Evolutionary conservation across 1,284 basidiomycete genomes (phyloP).

Genomic region (Sporisorium exsertum): DNA sequence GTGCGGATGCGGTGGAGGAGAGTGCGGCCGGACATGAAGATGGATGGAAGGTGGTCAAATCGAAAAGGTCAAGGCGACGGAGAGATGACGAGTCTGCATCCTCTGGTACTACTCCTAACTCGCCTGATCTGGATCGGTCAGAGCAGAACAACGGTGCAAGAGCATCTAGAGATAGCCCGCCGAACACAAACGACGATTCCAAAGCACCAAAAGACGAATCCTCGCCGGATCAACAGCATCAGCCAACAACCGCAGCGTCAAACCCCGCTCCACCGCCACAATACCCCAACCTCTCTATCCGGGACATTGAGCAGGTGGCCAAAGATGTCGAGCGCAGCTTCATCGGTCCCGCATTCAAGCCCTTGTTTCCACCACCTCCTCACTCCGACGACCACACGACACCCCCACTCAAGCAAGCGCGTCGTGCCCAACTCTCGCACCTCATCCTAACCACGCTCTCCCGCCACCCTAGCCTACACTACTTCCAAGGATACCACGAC

Average conservation of each 20-base stretch:
- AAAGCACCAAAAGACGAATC: not conserved
- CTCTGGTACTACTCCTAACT: not conserved
- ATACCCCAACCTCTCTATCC: conserved; percentile 23
- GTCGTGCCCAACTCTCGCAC: conserved; percentile 50
- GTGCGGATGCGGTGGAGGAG: not conserved
- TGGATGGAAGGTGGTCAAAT: conserved; percentile 41
- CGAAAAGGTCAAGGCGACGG: conserved; percentile 27
- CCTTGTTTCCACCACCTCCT: not conserved
- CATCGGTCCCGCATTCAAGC: conserved; percentile 45
- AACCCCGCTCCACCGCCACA: not conserved
- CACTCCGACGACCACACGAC: not conserved
- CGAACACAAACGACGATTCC: not conserved
- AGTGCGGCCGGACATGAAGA: not conserved
- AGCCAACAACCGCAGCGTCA: not conserved
- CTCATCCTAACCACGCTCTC: conserved; percentile 77
- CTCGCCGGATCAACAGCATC: not conserved
- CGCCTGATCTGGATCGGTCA: not conserved
- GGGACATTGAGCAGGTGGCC: conserved; percentile 62
- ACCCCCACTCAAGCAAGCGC: not conserved
- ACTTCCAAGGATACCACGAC: conserved; percentile 91
- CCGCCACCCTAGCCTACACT: conserved; percentile 78
- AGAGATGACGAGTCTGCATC: conserved; percentile 3
- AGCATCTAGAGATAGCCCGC: not conserved
- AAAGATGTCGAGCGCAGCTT: conserved; percentile 67
- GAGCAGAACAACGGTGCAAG: not conserved